phyloP scores from a whole-genome alignment of 768 basidiomycete genomes.

The Mycena polygramma region DNA sequence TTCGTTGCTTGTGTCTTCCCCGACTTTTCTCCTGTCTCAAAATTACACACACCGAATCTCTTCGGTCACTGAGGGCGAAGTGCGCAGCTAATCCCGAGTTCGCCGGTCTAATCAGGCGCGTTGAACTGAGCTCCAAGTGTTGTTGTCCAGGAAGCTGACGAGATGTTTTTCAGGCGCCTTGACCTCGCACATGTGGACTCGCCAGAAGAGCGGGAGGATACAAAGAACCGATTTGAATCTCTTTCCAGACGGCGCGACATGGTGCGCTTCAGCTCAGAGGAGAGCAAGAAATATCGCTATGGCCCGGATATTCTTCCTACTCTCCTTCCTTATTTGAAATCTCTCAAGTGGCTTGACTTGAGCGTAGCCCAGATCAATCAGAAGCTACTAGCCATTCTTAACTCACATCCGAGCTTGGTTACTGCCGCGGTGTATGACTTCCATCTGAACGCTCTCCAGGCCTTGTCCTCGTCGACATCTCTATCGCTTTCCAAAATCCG shows the following conservation, averaged over 20 bases:
- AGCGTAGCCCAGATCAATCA: background rate
- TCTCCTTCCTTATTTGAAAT: constrained; percentile 4
- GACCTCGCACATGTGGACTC: constrained; percentile 7
- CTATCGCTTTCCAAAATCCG: constrained; percentile 18
- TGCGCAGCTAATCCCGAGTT: background rate
- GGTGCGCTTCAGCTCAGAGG: no score
- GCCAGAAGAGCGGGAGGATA: background rate
- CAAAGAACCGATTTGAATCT: no score
- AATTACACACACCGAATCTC: background rate
- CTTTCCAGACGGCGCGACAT: no score
- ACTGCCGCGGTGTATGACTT: constrained; percentile 8
- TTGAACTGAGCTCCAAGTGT: background rate
- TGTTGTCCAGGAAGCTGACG: background rate
- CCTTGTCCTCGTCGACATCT: background rate
- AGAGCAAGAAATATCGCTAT: background rate
- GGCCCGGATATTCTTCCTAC: constrained; percentile 15
- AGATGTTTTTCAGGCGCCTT: constrained; percentile 5
- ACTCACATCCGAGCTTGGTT: constrained; percentile 8
- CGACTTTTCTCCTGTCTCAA: constrained; percentile 20
- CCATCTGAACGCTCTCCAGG: background rate
- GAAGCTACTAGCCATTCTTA: background rate
- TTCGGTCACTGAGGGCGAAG: background rate
- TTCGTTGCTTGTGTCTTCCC: constrained; percentile 13
- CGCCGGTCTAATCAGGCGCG: constrained; percentile 12
- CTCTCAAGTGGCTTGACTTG: constrained; percentile 20